Evolutionary conservation across 257 asterid species (phyloP), one percentile per base, ranked within the genome.

Genomic region (Catharanthus roseus): DNA sequence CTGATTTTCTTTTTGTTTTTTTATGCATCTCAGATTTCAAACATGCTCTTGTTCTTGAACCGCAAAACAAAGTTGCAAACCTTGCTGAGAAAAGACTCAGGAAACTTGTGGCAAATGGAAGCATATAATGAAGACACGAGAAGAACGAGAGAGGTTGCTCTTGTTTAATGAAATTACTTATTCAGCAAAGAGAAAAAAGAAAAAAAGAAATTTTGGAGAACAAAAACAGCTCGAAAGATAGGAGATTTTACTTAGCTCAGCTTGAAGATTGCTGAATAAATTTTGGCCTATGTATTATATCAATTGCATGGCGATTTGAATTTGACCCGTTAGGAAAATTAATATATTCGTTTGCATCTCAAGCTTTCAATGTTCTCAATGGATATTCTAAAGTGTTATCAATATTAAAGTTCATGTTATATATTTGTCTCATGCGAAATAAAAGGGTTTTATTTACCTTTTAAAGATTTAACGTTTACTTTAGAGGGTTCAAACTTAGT

Each of bases 41-140:
- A 89, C 88, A 91, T 65, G 97, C 97, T 29, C 95, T 85, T 19
- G 92, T 95, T 70, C 89, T 95, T 63, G 97, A 95, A 79, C 99
- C 99, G 24, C 97, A 91, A 81, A 95, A 91, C 61, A 95, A 88
- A 86, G 86, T 67, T 45, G 99, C 97, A 3, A 68, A 73, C 82
- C 56, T 71, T 65, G 91, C 95, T 8, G 97, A 88, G 68, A 89
- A 85, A 86, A 89, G 99, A 57, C 96, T 91, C 13, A 80, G 90
- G 71, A 91, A 88, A 81, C 75, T 86, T 72, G 57, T 76, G 45
- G 67, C 42, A 2, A 61, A 61, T 12, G 67, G 67, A 31, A 33
- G 28, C 16, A 5, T 19, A 19, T 61, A 8, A 39, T 33, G 24
- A 60, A 75, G 80, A 4, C 28, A 3, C n/a, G 21, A 31, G 16